Evolutionary conservation across 805 yeast genomes (phyloP).

Genomic region (Isabelozyma gotoi): DNA sequence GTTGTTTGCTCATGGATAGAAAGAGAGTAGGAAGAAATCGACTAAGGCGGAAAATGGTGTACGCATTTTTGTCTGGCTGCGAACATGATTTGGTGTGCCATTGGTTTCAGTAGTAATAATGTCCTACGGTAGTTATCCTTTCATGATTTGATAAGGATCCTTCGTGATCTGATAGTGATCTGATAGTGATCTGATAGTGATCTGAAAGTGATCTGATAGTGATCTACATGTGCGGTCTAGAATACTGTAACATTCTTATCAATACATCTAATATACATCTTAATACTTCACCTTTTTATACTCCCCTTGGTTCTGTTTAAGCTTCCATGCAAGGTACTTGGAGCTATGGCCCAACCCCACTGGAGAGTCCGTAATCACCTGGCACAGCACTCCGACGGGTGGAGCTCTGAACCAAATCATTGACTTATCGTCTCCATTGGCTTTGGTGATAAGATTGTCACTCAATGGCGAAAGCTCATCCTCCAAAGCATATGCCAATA

Average conservation of each 20-base stretch:
- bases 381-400: constrained; percentile 40
- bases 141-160: no score
- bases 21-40: no score
- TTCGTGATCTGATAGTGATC: no score
- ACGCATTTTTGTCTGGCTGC: no score
- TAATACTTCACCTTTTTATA: neutral
- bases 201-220: no score
- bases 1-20: constrained; percentile 17
- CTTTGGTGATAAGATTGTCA: constrained; percentile 22
- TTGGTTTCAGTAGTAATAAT: no score
- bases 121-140: no score
- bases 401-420: constrained; percentile 71
- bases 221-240: no score
- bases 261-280: no score
- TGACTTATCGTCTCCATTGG: constrained; percentile 10
- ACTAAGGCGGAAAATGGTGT: neutral
- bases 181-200: no score
- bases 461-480: constrained; percentile 19
- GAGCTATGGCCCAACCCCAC: constrained; percentile 69
- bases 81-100: no score
- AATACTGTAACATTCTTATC: no score
- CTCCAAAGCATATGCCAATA: constrained; percentile 31
- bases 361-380: constrained; percentile 13
- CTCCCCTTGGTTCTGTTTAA: constrained; percentile 1
- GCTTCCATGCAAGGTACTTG: constrained; percentile 58